Evolutionary conservation across 352 stramenopile genomes (phyloP).

Genomic region (Peronospora destructor): DNA sequence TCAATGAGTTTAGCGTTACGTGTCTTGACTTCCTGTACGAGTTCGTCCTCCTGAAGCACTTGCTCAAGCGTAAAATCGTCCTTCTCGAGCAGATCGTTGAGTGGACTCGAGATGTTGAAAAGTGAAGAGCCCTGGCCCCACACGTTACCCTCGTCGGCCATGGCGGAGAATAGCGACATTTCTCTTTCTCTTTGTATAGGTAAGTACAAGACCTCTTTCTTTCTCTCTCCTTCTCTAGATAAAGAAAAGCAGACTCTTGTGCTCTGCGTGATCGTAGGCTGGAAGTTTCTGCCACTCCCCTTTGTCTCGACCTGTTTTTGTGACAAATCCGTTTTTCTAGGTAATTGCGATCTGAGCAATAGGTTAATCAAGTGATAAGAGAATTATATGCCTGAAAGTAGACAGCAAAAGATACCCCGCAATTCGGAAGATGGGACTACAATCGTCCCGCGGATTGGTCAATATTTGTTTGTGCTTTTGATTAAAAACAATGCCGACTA

Average conservation of each 20-base stretch:
- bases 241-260: slow-evolving; percentile 3
- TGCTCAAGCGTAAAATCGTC: slow-evolving; percentile 91
- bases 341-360: not conserved
- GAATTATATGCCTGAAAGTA: slow-evolving; percentile 5
- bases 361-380: not conserved
- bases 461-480: slow-evolving; percentile 8
- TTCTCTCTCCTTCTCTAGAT: not conserved
- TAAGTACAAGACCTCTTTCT: not conserved
- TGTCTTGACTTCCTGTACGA: slow-evolving; percentile 96
- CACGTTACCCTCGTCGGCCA: slow-evolving; percentile 72
- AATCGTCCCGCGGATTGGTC: slow-evolving; percentile 8
- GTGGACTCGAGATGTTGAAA: slow-evolving; percentile 87
- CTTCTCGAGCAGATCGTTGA: slow-evolving; percentile 93
- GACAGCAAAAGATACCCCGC: slow-evolving; percentile 7
- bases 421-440: slow-evolving; percentile 10
- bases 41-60: slow-evolving; percentile 93
- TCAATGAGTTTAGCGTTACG: slow-evolving; percentile 92
- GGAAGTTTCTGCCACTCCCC: slow-evolving; percentile 25
- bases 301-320: slow-evolving; percentile 22
- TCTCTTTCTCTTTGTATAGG: not conserved
- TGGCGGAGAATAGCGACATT: slow-evolving; percentile 83
- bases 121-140: slow-evolving; percentile 80
- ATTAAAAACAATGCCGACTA: too few relatives aligned
- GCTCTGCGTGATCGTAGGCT: slow-evolving; percentile 17
- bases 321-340: not conserved